phyloP scores from a whole-genome alignment of 352 stramenopile species.

The Pythium brachiatum region DNA sequence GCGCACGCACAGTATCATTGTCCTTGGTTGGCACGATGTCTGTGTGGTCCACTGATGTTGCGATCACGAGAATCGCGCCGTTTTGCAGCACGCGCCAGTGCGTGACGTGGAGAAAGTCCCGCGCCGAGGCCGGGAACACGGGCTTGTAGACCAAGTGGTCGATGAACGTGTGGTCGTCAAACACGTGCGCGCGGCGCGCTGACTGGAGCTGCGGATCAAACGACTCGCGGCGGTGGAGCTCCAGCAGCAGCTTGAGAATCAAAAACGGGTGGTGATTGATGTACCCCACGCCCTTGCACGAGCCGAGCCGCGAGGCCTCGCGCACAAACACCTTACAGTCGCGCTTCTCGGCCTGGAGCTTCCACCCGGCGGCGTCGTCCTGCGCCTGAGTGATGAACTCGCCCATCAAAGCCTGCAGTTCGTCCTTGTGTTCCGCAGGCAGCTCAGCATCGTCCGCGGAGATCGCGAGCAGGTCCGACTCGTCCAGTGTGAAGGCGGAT shows the following conservation, averaged over 20 bases:
- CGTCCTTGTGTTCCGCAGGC: slow-evolving; percentile 34
- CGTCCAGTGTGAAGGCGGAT: slow-evolving; percentile 29
- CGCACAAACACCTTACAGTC: slow-evolving; percentile 59
- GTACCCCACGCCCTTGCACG: slow-evolving; percentile 57
- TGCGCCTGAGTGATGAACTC: slow-evolving; percentile 56
- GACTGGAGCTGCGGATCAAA: slow-evolving; percentile 61
- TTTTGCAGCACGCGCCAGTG: slow-evolving; percentile 71
- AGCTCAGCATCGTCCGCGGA: slow-evolving; percentile 32
- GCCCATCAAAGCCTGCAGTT: slow-evolving; percentile 51
- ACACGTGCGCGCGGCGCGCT: slow-evolving; percentile 49
- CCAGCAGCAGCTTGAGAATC: slow-evolving; percentile 59
- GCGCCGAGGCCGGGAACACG: slow-evolving; percentile 49
- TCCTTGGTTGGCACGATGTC: slow-evolving; percentile 36
- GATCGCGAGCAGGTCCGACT: slow-evolving; percentile 32
- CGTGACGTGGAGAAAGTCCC: slow-evolving; percentile 67
- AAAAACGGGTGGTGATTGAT: slow-evolving; percentile 50
- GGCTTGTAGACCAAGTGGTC: slow-evolving; percentile 71
- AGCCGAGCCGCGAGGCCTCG: slow-evolving; percentile 35
- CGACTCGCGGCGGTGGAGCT: slow-evolving; percentile 38
- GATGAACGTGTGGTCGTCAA: slow-evolving; percentile 69
- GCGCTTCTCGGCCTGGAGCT: slow-evolving; percentile 53
- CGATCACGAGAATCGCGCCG: slow-evolving; percentile 51
- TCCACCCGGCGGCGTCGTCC: slow-evolving; percentile 55
- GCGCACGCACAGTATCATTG: slow-evolving; percentile 48
- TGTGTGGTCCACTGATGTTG: slow-evolving; percentile 33